Base-by-base conservation (phyloP, 306 rosid species). In the Glycyrrhiza uralensis region DNA sequence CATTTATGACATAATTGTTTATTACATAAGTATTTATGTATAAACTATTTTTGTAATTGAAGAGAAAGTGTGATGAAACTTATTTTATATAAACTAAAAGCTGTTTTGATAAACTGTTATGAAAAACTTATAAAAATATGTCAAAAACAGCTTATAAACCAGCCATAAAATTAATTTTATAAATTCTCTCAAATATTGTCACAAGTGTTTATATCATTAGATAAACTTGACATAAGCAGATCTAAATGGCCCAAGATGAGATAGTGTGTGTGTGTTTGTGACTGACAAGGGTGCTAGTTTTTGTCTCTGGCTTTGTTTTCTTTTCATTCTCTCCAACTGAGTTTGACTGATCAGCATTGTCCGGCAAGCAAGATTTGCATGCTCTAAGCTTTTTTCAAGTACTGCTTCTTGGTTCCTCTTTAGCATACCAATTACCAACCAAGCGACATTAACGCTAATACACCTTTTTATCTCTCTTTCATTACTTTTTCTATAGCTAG, bases 391-490 rank as follows among this genome's bases (percentile, higher is more conserved):
- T 91, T 89, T 91, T 91, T 84, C 81, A 73, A 81, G 88, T 85
- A 87, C 85, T 63, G 33, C 47, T 8, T 61, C 8, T 6, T 82
- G 90, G 88, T 91, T 85, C 79, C 97, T 87, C 97, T 87, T 91
- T 91, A 82, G 82, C 86, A 33, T 77, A 87, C 87, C 96, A 90
- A 30, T 84, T n/a, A n/a, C n/a, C n/a, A n/a, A n/a, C n/a, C 64
- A 30, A 71, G 87, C 87, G 93, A 89, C 96, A 89, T 87, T 72
- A 80, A 72, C 80, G 81, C 89, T 87, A 83, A 77, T 70, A 65
- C 80, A 35, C 76, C 76, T 32, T 71, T 61, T 57, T 57, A 17
- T 60, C 68, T 68, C n/a, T 19, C 35, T 64, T 68, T 66, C 62
- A 67, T 57, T 33, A 46, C 54, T 23, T 59, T 59, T 57, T 56